phyloP scores from a whole-genome alignment of 2,329 filamentous ascomycete genomes.

The Aureobasidium sp. region DNA sequence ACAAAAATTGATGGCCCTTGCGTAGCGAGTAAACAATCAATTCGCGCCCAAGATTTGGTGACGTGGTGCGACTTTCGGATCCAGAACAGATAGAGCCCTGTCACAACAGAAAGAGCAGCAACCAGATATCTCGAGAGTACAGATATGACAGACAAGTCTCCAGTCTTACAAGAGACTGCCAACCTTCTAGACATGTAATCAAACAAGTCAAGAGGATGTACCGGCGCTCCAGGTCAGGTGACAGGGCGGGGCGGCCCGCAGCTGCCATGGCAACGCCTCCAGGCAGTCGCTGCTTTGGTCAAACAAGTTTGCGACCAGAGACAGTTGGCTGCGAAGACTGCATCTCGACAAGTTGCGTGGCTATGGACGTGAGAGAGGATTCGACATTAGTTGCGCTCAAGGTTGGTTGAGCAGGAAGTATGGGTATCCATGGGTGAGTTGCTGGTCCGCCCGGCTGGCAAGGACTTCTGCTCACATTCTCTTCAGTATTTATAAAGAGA shows the following conservation, averaged over 20 bases:
- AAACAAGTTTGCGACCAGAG: conserved; percentile 1
- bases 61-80: not conserved
- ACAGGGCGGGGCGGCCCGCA: not conserved
- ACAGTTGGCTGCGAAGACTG: not conserved
- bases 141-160: not conserved
- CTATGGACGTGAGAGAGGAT: not conserved
- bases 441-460: not conserved
- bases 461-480: conserved; percentile 12
- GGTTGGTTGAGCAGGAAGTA: conserved; percentile 12
- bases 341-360: not conserved
- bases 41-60: not conserved
- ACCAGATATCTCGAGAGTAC: not conserved
- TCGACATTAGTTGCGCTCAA: not conserved
- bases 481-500: conserved; percentile 77
- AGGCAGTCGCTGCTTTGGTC: not conserved
- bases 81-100: not conserved
- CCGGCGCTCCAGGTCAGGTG: not conserved
- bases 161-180: not conserved
- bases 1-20: conserved; percentile 5
- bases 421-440: conserved; percentile 26
- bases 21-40: conserved; percentile 8
- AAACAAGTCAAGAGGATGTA: not conserved
- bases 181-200: not conserved
- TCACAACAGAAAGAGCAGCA: too few species aligned
- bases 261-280: conserved; percentile 9